Conservation (phyloP, 352 stramenopile genomes). For the Labyrinthula sp. region DNA sequence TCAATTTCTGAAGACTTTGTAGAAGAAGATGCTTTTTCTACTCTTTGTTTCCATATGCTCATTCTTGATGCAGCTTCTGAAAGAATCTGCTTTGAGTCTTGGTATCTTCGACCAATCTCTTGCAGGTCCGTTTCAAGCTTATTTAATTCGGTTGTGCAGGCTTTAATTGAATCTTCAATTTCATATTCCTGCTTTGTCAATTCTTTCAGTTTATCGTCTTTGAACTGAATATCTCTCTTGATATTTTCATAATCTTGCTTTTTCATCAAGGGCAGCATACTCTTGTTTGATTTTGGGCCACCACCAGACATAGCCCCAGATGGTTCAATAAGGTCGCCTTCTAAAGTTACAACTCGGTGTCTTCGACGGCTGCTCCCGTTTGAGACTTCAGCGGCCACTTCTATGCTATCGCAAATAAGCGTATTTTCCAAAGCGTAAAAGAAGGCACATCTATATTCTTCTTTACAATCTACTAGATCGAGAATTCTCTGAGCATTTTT, state of each 20-base stretch:
- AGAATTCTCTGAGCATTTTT: conserved; percentile 48
- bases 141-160: no score
- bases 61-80: no score
- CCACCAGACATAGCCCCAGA: conserved; percentile 96
- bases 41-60: no score
- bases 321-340: conserved; percentile 89
- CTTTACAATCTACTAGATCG: conserved; percentile 56
- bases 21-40: no score
- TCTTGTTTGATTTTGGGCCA: conserved; percentile 47
- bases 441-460: conserved; percentile 72
- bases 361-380: conserved; percentile 32
- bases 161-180: no score
- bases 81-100: no score
- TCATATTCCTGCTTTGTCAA: no score
- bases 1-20: no score
- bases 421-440: conserved; percentile 89
- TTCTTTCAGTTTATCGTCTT: no score
- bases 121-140: no score
- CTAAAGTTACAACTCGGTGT: conserved; percentile 87
- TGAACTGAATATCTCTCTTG: no score
- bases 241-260: conserved; percentile 3
- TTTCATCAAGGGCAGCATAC: conserved; percentile 1
- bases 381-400: conserved; percentile 53
- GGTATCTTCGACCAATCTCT: no score
- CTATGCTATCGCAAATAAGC: conserved; percentile 79